Percentiles rank a stretch among this genome's conserved stretches.
phyloP scores from a whole-genome alignment of 116 monocot species.

The Cymodocea nodosa region DNA sequence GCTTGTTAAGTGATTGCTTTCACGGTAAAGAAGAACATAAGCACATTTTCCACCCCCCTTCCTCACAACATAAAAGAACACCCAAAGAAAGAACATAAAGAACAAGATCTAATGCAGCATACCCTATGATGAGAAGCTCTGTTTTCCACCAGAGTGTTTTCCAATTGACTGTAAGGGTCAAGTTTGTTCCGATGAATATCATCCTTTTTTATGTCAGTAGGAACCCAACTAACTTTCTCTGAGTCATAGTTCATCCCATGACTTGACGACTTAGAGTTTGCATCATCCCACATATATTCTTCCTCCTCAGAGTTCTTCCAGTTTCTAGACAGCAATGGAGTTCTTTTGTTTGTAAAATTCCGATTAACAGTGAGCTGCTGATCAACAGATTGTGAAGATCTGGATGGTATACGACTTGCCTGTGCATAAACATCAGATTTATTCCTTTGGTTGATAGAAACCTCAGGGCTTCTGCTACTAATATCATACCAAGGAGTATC shows the following conservation, averaged over 20 bases:
- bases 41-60: not conserved
- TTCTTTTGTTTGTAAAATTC: slow-evolving; percentile 20
- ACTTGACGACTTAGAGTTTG: slow-evolving; percentile 33
- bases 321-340: slow-evolving; percentile 24
- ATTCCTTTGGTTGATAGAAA: slow-evolving; percentile 18
- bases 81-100: not conserved
- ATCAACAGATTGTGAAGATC: slow-evolving; percentile 19
- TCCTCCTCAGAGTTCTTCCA: slow-evolving; percentile 98
- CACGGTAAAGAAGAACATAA: not conserved
- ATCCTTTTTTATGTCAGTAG: slow-evolving; percentile 26
- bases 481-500: slow-evolving; percentile 28
- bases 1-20: not conserved
- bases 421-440: slow-evolving; percentile 37
- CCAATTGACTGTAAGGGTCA: slow-evolving; percentile 17
- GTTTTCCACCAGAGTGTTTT: slow-evolving; percentile 26
- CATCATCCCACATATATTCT: slow-evolving; percentile 90
- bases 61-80: not conserved
- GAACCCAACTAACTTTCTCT: slow-evolving; percentile 20
- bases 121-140: slow-evolving; percentile 32
- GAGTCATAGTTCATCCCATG: slow-evolving; percentile 20
- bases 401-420: slow-evolving; percentile 21
- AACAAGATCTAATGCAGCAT: slow-evolving; percentile 3
- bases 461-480: slow-evolving; percentile 18
- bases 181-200: slow-evolving; percentile 22
- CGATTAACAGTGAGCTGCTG: slow-evolving; percentile 18